Percentiles rank a stretch among this genome's conserved stretches.
Evolutionary conservation across 352 stramenopile genomes (phyloP).

Genomic region (Pythium aristosporum): DNA sequence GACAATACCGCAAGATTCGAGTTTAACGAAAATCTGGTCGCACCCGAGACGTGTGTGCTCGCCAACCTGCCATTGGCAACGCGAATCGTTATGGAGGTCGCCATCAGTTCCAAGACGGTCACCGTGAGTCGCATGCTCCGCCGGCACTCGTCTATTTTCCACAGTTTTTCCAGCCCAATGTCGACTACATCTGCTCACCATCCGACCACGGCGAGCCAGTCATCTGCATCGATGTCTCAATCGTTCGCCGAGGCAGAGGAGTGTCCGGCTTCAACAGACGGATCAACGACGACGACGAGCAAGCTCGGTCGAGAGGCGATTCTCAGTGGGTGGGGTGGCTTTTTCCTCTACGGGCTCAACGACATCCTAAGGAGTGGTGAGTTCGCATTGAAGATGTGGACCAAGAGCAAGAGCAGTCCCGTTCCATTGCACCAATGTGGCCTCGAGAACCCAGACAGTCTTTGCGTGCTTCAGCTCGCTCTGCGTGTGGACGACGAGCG

Average conservation of each 20-base stretch:
- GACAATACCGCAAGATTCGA: slow-evolving; percentile 1
- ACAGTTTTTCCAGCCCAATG: neutral
- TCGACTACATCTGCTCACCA: neutral
- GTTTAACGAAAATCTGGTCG: neutral
- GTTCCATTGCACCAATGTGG: neutral
- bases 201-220: neutral
- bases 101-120: neutral
- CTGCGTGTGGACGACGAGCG: neutral
- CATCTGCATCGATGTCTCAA: slow-evolving; percentile 9
- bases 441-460: slow-evolving; percentile 3
- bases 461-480: neutral
- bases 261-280: neutral
- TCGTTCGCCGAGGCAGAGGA: slow-evolving; percentile 9
- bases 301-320: neutral
- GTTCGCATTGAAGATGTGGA: slow-evolving; percentile 3
- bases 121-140: neutral
- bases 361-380: neutral
- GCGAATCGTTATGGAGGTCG: slow-evolving; percentile 13
- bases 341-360: neutral
- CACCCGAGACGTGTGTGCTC: neutral
- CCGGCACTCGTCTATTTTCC: slow-evolving; percentile 17
- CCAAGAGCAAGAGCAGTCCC: neutral
- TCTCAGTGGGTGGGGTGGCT: slow-evolving; percentile 10
- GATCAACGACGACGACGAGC: neutral
- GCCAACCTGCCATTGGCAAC: slow-evolving; percentile 7